Percentiles rank a stretch among this genome's conserved stretches.
These are phyloP conservation scores for Warburgia ugandensis DNA, from an alignment of 164 flowering plant genomes.

Conservation along the genomic window DNA sequence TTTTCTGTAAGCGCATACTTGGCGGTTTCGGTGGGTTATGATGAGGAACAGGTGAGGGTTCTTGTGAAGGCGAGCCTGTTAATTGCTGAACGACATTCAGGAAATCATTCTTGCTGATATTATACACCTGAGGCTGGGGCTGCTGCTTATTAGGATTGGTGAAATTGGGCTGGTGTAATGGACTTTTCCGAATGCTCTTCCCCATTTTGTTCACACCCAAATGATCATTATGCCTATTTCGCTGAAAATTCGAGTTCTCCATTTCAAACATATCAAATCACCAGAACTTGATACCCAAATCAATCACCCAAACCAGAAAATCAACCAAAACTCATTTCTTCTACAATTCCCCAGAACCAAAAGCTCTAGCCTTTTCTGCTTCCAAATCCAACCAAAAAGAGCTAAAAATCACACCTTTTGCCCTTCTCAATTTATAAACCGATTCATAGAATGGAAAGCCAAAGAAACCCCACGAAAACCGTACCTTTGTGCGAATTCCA, in stretches of 20 bases:
- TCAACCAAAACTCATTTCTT: no score
- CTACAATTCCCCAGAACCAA: no score
- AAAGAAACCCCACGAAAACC: no score
- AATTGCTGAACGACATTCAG: slow-evolving; percentile 81
- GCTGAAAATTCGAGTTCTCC: slow-evolving; percentile 37
- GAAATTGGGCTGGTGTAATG: slow-evolving; percentile 77
- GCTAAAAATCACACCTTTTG: no score
- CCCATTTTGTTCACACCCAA: slow-evolving; percentile 89
- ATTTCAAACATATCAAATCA: slow-evolving; percentile 14
- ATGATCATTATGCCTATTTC: slow-evolving; percentile 50
- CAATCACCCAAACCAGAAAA: no score
- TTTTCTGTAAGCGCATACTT: slow-evolving; percentile 63
- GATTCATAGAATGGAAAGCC: no score
- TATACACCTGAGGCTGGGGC: slow-evolving; percentile 91
- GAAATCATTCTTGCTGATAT: slow-evolving; percentile 91
- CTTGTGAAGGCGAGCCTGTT: slow-evolving; percentile 84
- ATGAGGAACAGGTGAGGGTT: slow-evolving; percentile 31
- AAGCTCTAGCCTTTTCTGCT: no score
- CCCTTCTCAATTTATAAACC: no score
- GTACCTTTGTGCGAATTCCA: no score
- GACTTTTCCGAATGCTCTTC: slow-evolving; percentile 85
- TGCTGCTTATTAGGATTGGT: slow-evolving; percentile 30
- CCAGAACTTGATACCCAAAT: no score
- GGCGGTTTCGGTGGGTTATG: slow-evolving; percentile 61
- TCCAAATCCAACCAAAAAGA: no score